These are phyloP conservation scores for Mycotypha africana DNA, from an alignment of 371 early-diverging fungal genomes.

Conservation along the genomic window DNA sequence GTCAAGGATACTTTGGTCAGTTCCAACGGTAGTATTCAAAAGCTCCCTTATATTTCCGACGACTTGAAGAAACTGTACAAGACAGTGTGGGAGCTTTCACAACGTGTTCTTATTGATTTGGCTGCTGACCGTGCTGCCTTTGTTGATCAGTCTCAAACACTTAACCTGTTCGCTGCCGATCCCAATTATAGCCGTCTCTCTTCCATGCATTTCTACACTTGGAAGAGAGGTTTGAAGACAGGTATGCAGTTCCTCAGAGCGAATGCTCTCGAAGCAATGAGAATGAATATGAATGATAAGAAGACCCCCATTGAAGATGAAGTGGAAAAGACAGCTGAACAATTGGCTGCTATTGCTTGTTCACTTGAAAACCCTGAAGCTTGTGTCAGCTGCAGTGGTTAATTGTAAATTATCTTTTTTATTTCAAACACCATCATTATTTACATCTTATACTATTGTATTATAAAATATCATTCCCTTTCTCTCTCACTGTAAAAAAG, in stretches of 20 bases:
- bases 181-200: constrained; percentile 94
- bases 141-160: constrained; percentile 95
- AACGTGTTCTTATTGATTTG: constrained; percentile 74
- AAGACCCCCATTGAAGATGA: constrained; percentile 20
- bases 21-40: constrained; percentile 91
- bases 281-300: constrained; percentile 31
- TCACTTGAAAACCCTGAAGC: constrained; percentile 87
- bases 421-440: no score
- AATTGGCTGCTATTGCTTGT: constrained; percentile 50
- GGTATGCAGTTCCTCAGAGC: constrained; percentile 99
- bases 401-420: constrained; percentile 16
- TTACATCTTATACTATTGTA: no score
- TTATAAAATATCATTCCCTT: not conserved
- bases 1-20: constrained; percentile 95
- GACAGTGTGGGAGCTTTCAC: constrained; percentile 98
- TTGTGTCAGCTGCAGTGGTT: constrained; percentile 87
- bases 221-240: constrained; percentile 97
- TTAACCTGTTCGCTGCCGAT: constrained; percentile 93
- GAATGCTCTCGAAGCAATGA: constrained; percentile 92
- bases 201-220: constrained; percentile 98
- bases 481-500: not conserved
- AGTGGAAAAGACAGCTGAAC: constrained; percentile 23
- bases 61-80: constrained; percentile 92
- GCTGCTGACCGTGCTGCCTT: constrained; percentile 92
- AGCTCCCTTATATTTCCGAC: constrained; percentile 74